Conservation (phyloP, 305 asterid species). For the Fraxinus latifolia region DNA sequence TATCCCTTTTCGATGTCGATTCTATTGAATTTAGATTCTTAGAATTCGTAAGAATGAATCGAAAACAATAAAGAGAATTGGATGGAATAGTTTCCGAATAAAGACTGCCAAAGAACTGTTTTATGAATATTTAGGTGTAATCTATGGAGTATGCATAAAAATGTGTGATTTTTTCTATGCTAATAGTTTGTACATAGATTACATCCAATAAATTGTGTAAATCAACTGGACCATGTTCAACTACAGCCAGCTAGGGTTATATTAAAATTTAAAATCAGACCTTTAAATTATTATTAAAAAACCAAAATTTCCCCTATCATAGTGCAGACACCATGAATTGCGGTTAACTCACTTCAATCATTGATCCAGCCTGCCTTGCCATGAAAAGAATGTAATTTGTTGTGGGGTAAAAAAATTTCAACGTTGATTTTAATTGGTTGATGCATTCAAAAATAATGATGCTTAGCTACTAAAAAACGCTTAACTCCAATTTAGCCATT, state of each 20-base stretch:
- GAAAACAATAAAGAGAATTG: not conserved
- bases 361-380: not conserved
- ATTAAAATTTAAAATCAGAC: not conserved
- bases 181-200: not conserved
- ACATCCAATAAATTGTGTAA: not conserved
- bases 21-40: not conserved
- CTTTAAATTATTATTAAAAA: not conserved
- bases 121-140: not conserved
- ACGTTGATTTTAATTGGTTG: too few relatives aligned
- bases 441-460: too few relatives aligned
- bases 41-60: not conserved
- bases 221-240: not conserved
- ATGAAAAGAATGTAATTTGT: not conserved
- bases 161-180: not conserved
- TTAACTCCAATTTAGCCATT: too few relatives aligned
- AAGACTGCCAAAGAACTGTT: not conserved
- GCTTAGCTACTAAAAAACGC: too few relatives aligned
- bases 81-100: not conserved
- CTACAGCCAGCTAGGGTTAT: not conserved
- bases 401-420: not conserved
- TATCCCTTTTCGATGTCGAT: not conserved
- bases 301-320: not conserved
- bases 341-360: not conserved
- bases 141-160: not conserved
- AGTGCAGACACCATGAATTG: not conserved